phyloP scores from a whole-genome alignment of 129 eudicot species.

The Heracleum sosnowskyi region DNA sequence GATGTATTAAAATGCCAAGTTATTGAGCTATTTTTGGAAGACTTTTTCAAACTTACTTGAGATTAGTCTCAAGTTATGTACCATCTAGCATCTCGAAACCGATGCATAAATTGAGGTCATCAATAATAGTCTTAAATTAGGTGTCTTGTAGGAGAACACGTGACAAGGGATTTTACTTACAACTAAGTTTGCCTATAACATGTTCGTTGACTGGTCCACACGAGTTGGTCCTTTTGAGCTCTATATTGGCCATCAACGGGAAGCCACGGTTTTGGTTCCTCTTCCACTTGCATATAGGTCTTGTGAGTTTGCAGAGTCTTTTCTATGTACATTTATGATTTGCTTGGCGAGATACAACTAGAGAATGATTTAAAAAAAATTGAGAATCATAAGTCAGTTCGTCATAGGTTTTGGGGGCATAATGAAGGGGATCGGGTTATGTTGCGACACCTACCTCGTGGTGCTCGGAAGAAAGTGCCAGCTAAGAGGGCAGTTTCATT shows the following conservation, averaged over 20 bases:
- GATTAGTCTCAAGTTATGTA: not conserved
- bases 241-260: not conserved
- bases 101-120: not conserved
- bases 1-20: not conserved
- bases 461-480: not conserved
- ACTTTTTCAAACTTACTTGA: not conserved
- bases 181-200: not conserved
- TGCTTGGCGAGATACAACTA: not conserved
- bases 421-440: not conserved
- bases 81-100: not conserved
- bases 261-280: not conserved
- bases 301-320: not conserved
- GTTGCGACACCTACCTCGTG: too few relatives aligned
- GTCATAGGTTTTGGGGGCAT: not conserved
- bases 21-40: not conserved
- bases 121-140: not conserved
- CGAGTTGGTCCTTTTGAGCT: not conserved
- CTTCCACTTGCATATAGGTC: not conserved
- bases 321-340: not conserved
- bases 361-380: not conserved
- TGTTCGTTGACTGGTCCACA: too few relatives aligned
- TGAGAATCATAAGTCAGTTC: not conserved
- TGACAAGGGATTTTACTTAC: not conserved
- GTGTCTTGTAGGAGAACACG: not conserved
- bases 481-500: not conserved